These are phyloP conservation scores for Iodosphaeria phyllophila DNA, from an alignment of 2,329 filamentous ascomycete species.

Conservation along the genomic window DNA sequence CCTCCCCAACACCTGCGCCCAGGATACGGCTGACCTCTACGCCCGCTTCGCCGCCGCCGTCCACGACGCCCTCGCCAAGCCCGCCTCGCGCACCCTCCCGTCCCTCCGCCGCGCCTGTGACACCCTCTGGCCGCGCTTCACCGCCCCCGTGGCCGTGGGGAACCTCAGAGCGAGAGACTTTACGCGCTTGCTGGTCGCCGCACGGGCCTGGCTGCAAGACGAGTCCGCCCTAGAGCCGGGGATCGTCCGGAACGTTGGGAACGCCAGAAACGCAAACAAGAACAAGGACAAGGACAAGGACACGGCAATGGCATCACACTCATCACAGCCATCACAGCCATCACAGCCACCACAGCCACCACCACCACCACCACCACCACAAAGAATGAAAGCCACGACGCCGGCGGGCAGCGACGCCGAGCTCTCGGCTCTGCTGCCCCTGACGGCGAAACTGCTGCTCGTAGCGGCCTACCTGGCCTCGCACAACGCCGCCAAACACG, in stretches of 20 bases:
- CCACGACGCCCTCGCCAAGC: constrained; percentile 70
- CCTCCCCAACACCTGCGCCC: constrained; percentile 28
- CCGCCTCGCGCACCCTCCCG: constrained; percentile 62
- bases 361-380: constrained; percentile 3
- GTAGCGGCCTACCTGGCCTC: constrained; percentile 66
- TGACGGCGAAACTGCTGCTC: constrained; percentile 54
- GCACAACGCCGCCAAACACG: constrained; percentile 59
- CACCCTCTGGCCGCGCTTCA: constrained; percentile 72
- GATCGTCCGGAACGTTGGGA: neutral
- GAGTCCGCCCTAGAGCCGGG: constrained; percentile 47
- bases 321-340: too few relatives aligned
- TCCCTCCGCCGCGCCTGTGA: constrained; percentile 51
- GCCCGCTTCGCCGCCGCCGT: constrained; percentile 64
- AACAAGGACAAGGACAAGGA: too few relatives aligned
- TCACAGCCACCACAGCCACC: constrained; percentile 2
- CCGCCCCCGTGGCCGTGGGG: constrained; percentile 56
- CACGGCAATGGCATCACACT: too few relatives aligned
- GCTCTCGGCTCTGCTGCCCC: constrained; percentile 42
- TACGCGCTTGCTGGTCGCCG: constrained; percentile 58
- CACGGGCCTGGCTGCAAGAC: constrained; percentile 51
- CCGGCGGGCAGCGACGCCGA: constrained; percentile 14
- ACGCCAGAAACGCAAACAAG: too few relatives aligned
- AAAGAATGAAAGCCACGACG: constrained; percentile 1
- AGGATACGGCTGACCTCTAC: constrained; percentile 53
- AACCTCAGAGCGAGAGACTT: constrained; percentile 65